phyloP scores from a whole-genome alignment of 192 early-diverging fungal genomes.

The Diversispora eburnea region DNA sequence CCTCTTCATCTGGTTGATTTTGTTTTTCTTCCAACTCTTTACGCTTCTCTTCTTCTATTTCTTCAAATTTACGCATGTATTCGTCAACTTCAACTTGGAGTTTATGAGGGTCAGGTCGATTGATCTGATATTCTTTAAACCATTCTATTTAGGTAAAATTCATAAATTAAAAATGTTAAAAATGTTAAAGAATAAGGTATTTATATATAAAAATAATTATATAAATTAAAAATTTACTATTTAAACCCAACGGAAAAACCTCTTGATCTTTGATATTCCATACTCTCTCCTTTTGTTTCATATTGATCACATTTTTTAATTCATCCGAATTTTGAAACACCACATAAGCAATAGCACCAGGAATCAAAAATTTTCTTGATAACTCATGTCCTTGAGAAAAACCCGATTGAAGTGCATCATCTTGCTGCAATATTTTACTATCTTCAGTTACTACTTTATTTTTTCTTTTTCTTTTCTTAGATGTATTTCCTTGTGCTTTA shows the following conservation, averaged over 20 bases:
- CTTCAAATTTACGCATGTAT: conserved; percentile 75
- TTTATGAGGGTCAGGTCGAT: background rate
- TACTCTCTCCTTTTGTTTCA: conserved; percentile 53
- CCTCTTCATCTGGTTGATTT: conserved; percentile 89
- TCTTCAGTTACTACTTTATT: background rate
- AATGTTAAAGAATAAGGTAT: background rate
- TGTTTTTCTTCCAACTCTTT: conserved; percentile 58
- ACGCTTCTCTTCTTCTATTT: conserved; percentile 67
- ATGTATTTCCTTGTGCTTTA: background rate
- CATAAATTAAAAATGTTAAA: background rate
- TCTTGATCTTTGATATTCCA: conserved; percentile 55
- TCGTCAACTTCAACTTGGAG: conserved; percentile 67
- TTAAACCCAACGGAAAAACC: background rate
- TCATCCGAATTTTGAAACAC: conserved; percentile 68
- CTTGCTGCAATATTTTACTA: background rate
- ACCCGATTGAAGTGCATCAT: too few species aligned
- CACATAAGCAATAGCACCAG: conserved; percentile 63
- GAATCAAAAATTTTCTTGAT: conserved; percentile 17
- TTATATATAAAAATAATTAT: background rate
- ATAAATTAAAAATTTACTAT: background rate
- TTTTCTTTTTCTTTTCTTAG: conserved; percentile 2
- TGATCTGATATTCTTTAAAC: conserved; percentile 42
- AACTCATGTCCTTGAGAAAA: background rate
- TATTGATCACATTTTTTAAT: conserved; percentile 57
- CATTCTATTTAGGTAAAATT: conserved; percentile 29